Conservation (phyloP, 2,329 filamentous ascomycete species). For the Tolypocladium nubicola region DNA sequence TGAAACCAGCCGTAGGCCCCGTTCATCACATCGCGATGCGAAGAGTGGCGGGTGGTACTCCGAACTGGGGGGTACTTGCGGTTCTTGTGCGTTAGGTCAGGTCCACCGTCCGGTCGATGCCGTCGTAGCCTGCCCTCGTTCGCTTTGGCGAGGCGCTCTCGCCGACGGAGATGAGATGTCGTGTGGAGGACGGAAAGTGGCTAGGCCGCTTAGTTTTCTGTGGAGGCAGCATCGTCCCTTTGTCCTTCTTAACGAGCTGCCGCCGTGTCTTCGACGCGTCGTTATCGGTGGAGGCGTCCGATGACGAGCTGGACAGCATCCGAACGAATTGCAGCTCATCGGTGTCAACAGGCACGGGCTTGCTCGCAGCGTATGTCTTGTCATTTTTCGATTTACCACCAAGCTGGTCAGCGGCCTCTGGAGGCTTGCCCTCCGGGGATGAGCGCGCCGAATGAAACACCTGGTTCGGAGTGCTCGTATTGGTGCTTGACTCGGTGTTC, state of each 20-base stretch:
- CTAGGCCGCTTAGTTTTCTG: neutral
- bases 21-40: neutral
- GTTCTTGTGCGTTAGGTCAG: conserved; percentile 2
- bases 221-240: neutral
- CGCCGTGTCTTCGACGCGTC: neutral
- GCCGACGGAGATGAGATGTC: neutral
- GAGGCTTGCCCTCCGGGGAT: conserved; percentile 6
- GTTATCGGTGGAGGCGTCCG: neutral
- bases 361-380: neutral
- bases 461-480: conserved; percentile 5
- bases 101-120: conserved; percentile 17
- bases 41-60: neutral
- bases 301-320: conserved; percentile 3
- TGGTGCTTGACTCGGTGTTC: conserved; percentile 9
- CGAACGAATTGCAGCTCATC: neutral
- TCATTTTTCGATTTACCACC: neutral
- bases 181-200: neutral
- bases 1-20: neutral
- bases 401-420: neutral
- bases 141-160: neutral
- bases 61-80: neutral
- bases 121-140: conserved; percentile 14
- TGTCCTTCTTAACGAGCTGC: neutral
- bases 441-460: conserved; percentile 11
- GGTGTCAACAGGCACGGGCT: neutral